Evolutionary conservation across 2,329 filamentous ascomycete genomes (phyloP).

Genomic region (Ophiosphaerella narmari): DNA sequence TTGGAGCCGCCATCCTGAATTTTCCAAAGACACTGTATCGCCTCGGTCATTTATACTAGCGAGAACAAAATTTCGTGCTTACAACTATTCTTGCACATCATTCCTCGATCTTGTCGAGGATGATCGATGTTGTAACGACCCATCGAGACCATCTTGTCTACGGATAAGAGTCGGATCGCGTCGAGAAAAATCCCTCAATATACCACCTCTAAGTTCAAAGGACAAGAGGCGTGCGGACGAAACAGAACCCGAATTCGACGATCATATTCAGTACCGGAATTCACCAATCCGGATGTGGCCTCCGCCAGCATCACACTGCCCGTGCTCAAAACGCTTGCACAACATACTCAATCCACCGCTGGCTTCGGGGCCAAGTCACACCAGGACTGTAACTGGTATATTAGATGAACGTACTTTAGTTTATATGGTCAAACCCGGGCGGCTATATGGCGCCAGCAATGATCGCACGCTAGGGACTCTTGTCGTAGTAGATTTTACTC

Average conservation of each 20-base stretch:
- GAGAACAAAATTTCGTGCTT: constrained; percentile 60
- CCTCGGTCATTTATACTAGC: constrained; percentile 55
- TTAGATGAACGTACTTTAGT: constrained; percentile 42
- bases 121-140: constrained; percentile 43
- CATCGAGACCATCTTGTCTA: constrained; percentile 43
- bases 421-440: constrained; percentile 38
- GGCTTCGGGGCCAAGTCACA: constrained; percentile 7
- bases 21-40: constrained; percentile 51
- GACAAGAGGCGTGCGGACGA: constrained; percentile 8
- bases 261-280: constrained; percentile 31
- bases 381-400: constrained; percentile 29
- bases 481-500: constrained; percentile 40
- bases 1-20: constrained; percentile 54
- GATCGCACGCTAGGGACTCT: constrained; percentile 31
- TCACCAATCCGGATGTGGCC: constrained; percentile 43
- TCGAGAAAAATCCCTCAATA: constrained; percentile 36
- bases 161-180: constrained; percentile 58
- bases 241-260: constrained; percentile 5
- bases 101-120: constrained; percentile 66
- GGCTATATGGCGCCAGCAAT: constrained; percentile 23
- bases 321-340: constrained; percentile 37
- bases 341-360: constrained; percentile 37
- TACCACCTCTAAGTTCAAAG: neutral
- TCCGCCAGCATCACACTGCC: constrained; percentile 28
- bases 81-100: constrained; percentile 57